phyloP scores from a whole-genome alignment of 257 asterid genomes.

The Agastache rugosa region DNA sequence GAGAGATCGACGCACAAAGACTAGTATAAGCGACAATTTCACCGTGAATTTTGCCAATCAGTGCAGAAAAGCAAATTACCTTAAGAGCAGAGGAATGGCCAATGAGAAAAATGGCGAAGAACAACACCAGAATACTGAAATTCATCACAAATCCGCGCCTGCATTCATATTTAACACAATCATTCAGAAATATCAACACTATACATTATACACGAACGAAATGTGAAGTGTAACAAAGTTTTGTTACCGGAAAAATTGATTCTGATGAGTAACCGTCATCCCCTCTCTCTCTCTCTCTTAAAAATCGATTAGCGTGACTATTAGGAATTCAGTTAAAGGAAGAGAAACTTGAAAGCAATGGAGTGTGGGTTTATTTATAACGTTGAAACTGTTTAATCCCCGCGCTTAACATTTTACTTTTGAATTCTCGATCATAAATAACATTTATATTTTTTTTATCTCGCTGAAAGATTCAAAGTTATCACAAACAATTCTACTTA shows the following conservation, averaged over 20 bases:
- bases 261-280: constrained; percentile 19
- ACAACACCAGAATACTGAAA: constrained; percentile 37
- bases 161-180: constrained; percentile 23
- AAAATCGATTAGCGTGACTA: constrained; percentile 28
- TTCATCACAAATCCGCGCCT: constrained; percentile 45
- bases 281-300: constrained; percentile 30
- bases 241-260: constrained; percentile 30
- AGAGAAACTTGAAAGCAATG: constrained; percentile 18
- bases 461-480: too few species aligned
- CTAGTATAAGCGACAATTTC: neutral
- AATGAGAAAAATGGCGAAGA: constrained; percentile 48
- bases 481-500: too few species aligned
- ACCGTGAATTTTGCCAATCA: neutral
- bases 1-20: constrained; percentile 21
- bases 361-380: constrained; percentile 16
- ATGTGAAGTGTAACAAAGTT: neutral
- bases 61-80: constrained; percentile 47
- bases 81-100: constrained; percentile 55
- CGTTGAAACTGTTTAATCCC: constrained; percentile 22
- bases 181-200: constrained; percentile 8
- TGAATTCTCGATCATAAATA: neutral
- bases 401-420: constrained; percentile 25
- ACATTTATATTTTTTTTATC: neutral
- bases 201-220: neutral
- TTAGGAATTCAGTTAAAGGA: constrained; percentile 29